Conservation (phyloP, 2,329 filamentous ascomycete genomes). For the Trichoderma koningii region DNA sequence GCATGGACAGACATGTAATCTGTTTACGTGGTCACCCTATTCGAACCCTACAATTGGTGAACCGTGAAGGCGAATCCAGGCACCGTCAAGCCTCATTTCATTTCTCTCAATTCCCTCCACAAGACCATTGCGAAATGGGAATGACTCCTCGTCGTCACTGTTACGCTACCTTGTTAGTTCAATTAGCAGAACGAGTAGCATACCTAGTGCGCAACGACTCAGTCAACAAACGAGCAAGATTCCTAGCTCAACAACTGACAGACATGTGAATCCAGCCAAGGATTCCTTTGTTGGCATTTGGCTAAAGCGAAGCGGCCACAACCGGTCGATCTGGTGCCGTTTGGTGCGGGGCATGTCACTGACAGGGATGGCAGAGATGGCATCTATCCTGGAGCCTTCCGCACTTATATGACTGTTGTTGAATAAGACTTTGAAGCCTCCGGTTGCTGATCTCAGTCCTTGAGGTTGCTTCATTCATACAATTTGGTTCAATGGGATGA, state of each 20-base stretch:
- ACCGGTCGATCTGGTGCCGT: not conserved
- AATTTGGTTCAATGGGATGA: no score
- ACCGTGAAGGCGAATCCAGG: not conserved
- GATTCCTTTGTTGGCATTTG: not conserved
- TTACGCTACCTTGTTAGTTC: not conserved
- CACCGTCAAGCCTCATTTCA: not conserved
- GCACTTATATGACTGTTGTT: no score
- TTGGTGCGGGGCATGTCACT: conserved; percentile 4
- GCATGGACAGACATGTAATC: not conserved
- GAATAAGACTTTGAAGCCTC: no score
- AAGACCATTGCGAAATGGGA: not conserved
- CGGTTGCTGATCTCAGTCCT: no score
- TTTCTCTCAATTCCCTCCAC: not conserved
- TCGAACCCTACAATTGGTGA: not conserved
- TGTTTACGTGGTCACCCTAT: not conserved
- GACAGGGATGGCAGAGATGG: not conserved
- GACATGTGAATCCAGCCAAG: not conserved
- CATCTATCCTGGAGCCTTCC: no score
- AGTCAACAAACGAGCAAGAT: not conserved
- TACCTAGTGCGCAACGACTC: not conserved
- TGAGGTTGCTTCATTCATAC: not conserved
- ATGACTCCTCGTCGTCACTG: not conserved
- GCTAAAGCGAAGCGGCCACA: not conserved
- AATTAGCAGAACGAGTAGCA: no score
- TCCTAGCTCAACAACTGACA: not conserved